Percentiles rank a stretch among this genome's conserved stretches.
Conservation (phyloP, 306 rosid genomes). For the Cucurbita ficifolia region DNA sequence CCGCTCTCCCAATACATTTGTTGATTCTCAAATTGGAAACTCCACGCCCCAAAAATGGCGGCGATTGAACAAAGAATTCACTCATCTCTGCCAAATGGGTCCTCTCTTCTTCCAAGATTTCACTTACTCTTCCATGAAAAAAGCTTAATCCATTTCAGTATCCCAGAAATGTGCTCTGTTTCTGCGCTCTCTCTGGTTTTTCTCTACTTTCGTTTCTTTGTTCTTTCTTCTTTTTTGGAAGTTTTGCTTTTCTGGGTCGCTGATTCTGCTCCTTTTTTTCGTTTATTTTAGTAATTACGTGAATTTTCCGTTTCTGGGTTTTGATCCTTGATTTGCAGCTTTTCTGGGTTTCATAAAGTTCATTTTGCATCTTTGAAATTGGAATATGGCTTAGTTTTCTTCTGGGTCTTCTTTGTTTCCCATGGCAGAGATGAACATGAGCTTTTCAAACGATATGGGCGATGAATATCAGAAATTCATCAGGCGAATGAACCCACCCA, state of each 20-base stretch:
- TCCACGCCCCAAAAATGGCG: not conserved
- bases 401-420: not conserved
- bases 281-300: not conserved
- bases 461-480: constrained; percentile 81
- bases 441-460: constrained; percentile 68
- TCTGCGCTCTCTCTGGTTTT: not conserved
- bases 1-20: not conserved
- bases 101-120: not conserved
- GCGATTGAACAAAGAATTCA: not conserved
- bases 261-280: not conserved
- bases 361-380: not conserved
- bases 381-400: not conserved
- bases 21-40: not conserved
- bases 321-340: not conserved
- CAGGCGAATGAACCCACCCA: constrained; percentile 86
- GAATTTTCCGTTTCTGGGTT: not conserved
- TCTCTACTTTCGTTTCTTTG: not conserved
- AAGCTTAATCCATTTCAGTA: not conserved
- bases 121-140: not conserved
- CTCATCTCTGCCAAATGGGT: not conserved
- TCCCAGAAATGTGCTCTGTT: not conserved
- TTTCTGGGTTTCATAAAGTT: not conserved
- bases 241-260: not conserved
- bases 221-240: not conserved
- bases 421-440: constrained; percentile 17